Evolutionary conservation across 805 yeast species (phyloP), one percentile per base, ranked within the genome.

Genomic region (Nakazawaea peltata): DNA sequence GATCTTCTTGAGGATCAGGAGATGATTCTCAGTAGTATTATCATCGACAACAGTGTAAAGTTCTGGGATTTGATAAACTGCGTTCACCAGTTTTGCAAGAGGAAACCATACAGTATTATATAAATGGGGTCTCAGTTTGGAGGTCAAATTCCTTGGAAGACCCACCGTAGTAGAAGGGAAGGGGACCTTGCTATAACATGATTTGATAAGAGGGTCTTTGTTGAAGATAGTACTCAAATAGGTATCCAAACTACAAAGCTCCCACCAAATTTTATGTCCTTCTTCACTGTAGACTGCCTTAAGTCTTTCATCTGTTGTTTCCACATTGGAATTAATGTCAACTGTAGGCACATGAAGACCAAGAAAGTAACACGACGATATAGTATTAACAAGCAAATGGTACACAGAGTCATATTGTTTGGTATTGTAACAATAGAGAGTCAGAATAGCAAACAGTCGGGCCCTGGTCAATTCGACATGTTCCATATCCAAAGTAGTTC

Each of bases 61-160:
- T 15, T 33, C 37, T 16, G 10, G 8, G 5, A 34, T 25, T 19
- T 28, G 29, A 22, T 16, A 23, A 2, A 34, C 10, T 14, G 12
- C 11, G 16, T 28, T 65, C 69, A 27, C 63, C 50, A 45, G 63
- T 63, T 3, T 68, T 59, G 41, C 63, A 56, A 43, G 61, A 62
- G 50, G 65, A 63, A 5, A 64, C 40, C 40, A 55, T 59, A 33
- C 57, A 43, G 37, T 60, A 59, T 8, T n/a, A n/a, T n/a, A n/a
- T n/a, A n/a, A n/a, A n/a, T n/a, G n/a, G n/a, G n/a, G n/a, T n/a
- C n/a, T n/a, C n/a, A n/a, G n/a, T n/a, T n/a, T n/a, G n/a, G n/a
- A n/a, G n/a, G n/a, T n/a, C n/a, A n/a, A n/a, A n/a, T n/a, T n/a
- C n/a, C n/a, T n/a, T n/a, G n/a, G 67, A 65, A 28, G 23, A 10